Conservation (phyloP, 192 early-diverging fungal species). For the Podila epicladia region DNA sequence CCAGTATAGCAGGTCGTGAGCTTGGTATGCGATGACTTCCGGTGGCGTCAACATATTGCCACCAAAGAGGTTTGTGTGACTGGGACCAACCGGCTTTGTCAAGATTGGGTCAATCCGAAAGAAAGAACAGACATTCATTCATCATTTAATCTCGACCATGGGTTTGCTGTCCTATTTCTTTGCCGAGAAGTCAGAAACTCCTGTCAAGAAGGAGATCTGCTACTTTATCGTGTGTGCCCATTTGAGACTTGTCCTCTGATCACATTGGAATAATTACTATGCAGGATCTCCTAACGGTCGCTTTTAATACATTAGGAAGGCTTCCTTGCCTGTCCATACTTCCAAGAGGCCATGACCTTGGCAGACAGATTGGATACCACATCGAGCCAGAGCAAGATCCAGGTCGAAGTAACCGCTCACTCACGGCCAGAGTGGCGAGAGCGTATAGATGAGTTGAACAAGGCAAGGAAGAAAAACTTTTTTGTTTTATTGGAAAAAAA, state of each 20-base stretch:
- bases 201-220: conserved; percentile 45
- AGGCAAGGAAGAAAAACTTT: conserved; percentile 1
- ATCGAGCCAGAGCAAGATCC: conserved; percentile 37
- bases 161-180: conserved; percentile 33
- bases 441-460: conserved; percentile 18
- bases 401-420: conserved; percentile 40
- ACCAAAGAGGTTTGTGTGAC: too few species aligned
- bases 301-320: conserved; percentile 30
- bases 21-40: too few species aligned
- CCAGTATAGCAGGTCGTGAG: too few species aligned
- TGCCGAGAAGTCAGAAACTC: conserved; percentile 9
- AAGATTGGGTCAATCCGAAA: too few species aligned
- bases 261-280: not conserved
- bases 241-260: not conserved
- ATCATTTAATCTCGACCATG: conserved; percentile 9
- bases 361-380: conserved; percentile 41
- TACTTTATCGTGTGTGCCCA: conserved; percentile 24
- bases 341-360: conserved; percentile 40
- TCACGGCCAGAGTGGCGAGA: conserved; percentile 40
- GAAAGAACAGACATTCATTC: too few species aligned
- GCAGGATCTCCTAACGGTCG: not conserved
- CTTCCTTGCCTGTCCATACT: conserved; percentile 34
- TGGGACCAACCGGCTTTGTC: too few species aligned
- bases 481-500: not conserved
- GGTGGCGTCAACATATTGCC: too few species aligned